Base-by-base conservation (phyloP, 1,284 basidiomycete species). In the Hypsizygus ulmarius region DNA sequence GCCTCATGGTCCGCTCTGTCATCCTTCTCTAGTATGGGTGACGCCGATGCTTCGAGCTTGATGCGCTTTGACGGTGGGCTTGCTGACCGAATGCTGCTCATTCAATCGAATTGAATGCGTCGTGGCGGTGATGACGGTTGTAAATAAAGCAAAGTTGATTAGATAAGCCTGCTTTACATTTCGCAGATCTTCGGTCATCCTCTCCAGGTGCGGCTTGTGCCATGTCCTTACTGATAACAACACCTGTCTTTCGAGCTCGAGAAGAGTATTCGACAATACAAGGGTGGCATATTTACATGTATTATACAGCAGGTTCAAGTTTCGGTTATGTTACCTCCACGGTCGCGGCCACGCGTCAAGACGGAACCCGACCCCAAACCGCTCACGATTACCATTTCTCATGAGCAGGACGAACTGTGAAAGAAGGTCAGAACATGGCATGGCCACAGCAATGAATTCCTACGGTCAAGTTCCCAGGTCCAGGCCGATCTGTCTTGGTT, bases 391-490 rank as follows among this genome's bases (percentile, higher is more conserved):
- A 75, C 73, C 73, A 75, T 47, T 73, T 74, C 61, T 75, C 73
- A 43, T 74, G 71, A 15, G 73, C 70, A 9, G 74, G 73, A 25
- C 74, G 73, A 14, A 76, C 74, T 76, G 39, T 28, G 11, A 12
- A 32, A 3, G 35, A 44, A 15, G 39, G 34, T 37, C 25, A 39
- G 28, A 5, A 33, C 16, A 43, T 18, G 6, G 29, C 29, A 25
- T 33, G 16, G 27, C 11, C 8, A 9, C 19, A 14, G 30, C 42
- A 39, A 43, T 21, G 19, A 43, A 6, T 21, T 47, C 79, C 70
- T 58, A 81, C 82, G 64, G 55, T 87, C 84, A 39, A 87, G 69
- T 58, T 87, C 84, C 78, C 81, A 84, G n/a, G 81, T 81, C 79
- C 77, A 83, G 3, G 79, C 72, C 27, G 79, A 81, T 12, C 76